A percentile compares a stretch with the other conserved stretches of the same genome.
Conservation (phyloP, 805 yeast species). For the Hanseniaspora singularis region DNA sequence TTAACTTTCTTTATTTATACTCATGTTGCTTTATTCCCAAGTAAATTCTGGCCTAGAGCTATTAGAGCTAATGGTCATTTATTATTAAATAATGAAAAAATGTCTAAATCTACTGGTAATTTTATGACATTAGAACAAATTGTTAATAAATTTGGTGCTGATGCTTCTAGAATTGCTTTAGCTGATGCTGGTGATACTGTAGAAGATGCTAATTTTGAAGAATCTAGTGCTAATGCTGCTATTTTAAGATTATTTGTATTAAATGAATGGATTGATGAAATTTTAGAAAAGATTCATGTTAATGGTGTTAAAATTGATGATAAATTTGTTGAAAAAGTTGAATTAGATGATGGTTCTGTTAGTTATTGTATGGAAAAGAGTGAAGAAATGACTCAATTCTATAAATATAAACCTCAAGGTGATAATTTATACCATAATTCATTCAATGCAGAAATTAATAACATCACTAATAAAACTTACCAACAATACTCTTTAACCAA, state of each 20-base stretch:
- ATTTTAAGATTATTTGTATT: constrained; percentile 82
- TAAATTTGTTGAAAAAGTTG: constrained; percentile 76
- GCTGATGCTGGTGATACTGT: constrained; percentile 98
- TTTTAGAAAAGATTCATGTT: constrained; percentile 36
- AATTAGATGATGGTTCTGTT: constrained; percentile 92
- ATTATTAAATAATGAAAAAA: constrained; percentile 88
- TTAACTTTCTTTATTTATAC: constrained; percentile 89
- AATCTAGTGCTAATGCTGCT: constrained; percentile 92
- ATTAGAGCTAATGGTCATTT: constrained; percentile 92
- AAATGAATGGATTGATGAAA: constrained; percentile 91
- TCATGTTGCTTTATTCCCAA: constrained; percentile 87
- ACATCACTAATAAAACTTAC: constrained; percentile 60
- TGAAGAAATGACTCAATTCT: no score
- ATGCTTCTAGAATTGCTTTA: constrained; percentile 90
- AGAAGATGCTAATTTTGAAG: constrained; percentile 97
- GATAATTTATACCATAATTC: no score
- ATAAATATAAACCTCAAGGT: no score
- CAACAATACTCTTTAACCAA: constrained; percentile 58
- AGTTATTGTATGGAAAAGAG: no score
- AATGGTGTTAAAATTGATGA: constrained; percentile 43
- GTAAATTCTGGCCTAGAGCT: constrained; percentile 85
- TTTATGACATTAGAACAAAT: constrained; percentile 81
- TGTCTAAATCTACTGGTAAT: constrained; percentile 97
- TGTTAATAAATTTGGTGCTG: constrained; percentile 87
- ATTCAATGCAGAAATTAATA: no score